phyloP scores from a whole-genome alignment of 805 yeast species.

The Ogataea saltuana region DNA sequence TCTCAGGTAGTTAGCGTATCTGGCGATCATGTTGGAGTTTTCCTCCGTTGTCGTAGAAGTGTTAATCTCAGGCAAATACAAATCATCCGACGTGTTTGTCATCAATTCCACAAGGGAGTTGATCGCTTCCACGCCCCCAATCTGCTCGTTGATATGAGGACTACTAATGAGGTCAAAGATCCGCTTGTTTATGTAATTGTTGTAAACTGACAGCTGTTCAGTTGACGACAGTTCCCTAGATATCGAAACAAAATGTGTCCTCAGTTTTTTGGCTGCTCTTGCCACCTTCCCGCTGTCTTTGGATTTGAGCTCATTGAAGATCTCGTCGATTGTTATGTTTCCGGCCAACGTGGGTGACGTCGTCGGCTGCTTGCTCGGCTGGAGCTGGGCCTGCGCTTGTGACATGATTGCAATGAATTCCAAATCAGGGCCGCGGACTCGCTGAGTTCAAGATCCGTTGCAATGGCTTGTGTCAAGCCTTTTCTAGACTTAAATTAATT shows the following conservation, averaged over 20 bases:
- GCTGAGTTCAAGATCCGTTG: background rate
- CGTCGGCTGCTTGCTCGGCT: constrained; percentile 1
- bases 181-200: constrained; percentile 81
- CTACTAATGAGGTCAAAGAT: constrained; percentile 84
- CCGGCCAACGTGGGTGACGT: constrained; percentile 30
- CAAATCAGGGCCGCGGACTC: background rate
- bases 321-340: constrained; percentile 40
- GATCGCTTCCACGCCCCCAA: constrained; percentile 91
- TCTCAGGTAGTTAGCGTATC: constrained; percentile 87
- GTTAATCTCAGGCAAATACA: constrained; percentile 38
- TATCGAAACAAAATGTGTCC: constrained; percentile 65
- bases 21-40: constrained; percentile 81
- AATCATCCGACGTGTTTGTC: constrained; percentile 51
- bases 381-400: constrained; percentile 15
- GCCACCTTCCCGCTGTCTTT: constrained; percentile 44
- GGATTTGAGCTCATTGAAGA: constrained; percentile 50
- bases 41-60: constrained; percentile 52
- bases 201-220: constrained; percentile 79
- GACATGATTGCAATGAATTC: constrained; percentile 11
- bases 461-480: background rate
- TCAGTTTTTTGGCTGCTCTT: constrained; percentile 68
- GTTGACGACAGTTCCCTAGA: constrained; percentile 74
- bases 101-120: constrained; percentile 85
- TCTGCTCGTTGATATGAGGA: constrained; percentile 64
- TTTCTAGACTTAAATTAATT: background rate